Percentiles rank a stretch among this genome's conserved stretches.
phyloP scores from a whole-genome alignment of 495 filamentous ascomycete genomes.

The Podospora comata region DNA sequence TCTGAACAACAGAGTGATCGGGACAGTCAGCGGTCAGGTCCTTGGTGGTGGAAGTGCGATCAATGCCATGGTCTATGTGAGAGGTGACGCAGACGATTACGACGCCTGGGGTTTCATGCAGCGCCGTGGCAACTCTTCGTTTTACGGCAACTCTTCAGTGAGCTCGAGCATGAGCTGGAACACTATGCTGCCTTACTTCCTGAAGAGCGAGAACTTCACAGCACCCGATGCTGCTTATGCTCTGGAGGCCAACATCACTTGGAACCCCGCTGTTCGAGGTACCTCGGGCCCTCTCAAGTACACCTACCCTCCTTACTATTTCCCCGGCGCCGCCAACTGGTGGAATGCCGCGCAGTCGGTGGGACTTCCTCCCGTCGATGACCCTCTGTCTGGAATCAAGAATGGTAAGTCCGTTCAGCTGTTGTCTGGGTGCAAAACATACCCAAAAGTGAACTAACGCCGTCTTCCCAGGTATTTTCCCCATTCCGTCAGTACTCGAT shows the following conservation, averaged over 20 bases:
- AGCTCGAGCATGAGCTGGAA: constrained; percentile 43
- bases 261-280: constrained; percentile 38
- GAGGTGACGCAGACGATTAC: constrained; percentile 48
- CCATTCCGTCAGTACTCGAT: constrained; percentile 40
- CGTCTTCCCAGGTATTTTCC: constrained; percentile 29
- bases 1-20: constrained; percentile 27
- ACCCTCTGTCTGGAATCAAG: constrained; percentile 35
- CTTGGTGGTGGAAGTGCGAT: constrained; percentile 44
- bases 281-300: constrained; percentile 39
- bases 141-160: constrained; percentile 27
- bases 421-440: background rate
- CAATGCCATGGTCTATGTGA: constrained; percentile 44
- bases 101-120: constrained; percentile 54
- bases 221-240: constrained; percentile 25
- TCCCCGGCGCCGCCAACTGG: constrained; percentile 33
- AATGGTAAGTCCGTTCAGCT: background rate
- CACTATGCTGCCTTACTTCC: constrained; percentile 58
- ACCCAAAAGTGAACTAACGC: background rate
- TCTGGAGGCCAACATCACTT: constrained; percentile 37
- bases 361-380: constrained; percentile 32
- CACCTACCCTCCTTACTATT: constrained; percentile 43
- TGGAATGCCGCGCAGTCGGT: constrained; percentile 32
- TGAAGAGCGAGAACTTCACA: constrained; percentile 41
- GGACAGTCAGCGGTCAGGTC: constrained; percentile 30
- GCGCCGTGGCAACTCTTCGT: constrained; percentile 53